These are phyloP conservation scores for Exophiala aquamarina DNA, from an alignment of 2,329 filamentous ascomycete genomes.

Conservation along the genomic window DNA sequence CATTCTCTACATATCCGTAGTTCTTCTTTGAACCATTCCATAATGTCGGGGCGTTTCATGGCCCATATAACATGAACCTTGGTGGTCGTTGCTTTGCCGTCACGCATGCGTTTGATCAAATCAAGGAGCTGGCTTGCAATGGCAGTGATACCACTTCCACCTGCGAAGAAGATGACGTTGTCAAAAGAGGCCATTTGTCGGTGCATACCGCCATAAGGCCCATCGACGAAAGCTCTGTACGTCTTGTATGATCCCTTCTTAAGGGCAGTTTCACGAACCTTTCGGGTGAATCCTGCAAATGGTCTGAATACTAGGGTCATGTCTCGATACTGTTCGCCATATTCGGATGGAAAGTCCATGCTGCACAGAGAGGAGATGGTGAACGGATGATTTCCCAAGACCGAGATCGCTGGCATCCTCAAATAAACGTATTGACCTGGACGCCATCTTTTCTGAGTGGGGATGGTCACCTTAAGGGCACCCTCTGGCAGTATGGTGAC, in stretches of 20 bases:
- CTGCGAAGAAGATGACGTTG: slow-evolving; percentile 87
- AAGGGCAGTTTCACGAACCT: slow-evolving; percentile 77
- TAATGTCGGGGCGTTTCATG: slow-evolving; percentile 82
- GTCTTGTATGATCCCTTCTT: slow-evolving; percentile 87
- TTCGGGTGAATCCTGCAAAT: slow-evolving; percentile 84
- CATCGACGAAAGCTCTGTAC: slow-evolving; percentile 88
- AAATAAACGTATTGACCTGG: slow-evolving; percentile 95
- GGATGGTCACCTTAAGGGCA: slow-evolving; percentile 92
- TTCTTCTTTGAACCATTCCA: slow-evolving; percentile 98
- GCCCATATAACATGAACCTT: slow-evolving; percentile 93
- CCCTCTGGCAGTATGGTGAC: slow-evolving; percentile 88
- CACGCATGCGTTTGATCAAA: slow-evolving; percentile 93
- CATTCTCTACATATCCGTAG: slow-evolving; percentile 86
- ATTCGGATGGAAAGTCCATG: slow-evolving; percentile 88
- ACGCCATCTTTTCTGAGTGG: slow-evolving; percentile 88
- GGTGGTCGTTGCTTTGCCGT: slow-evolving; percentile 89
- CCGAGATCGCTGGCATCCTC: slow-evolving; percentile 85
- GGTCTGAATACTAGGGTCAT: slow-evolving; percentile 90
- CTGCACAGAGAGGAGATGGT: slow-evolving; percentile 91
- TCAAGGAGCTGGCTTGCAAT: slow-evolving; percentile 88
- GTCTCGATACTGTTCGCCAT: slow-evolving; percentile 83
- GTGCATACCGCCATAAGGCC: slow-evolving; percentile 92
- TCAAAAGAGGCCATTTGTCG: slow-evolving; percentile 89
- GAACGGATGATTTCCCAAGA: slow-evolving; percentile 93
- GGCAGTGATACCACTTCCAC: slow-evolving; percentile 91